A percentile compares a stretch with the other conserved stretches of the same genome.
Conservation (phyloP, 192 early-diverging fungal species). For the Funneliformis geosporum region DNA sequence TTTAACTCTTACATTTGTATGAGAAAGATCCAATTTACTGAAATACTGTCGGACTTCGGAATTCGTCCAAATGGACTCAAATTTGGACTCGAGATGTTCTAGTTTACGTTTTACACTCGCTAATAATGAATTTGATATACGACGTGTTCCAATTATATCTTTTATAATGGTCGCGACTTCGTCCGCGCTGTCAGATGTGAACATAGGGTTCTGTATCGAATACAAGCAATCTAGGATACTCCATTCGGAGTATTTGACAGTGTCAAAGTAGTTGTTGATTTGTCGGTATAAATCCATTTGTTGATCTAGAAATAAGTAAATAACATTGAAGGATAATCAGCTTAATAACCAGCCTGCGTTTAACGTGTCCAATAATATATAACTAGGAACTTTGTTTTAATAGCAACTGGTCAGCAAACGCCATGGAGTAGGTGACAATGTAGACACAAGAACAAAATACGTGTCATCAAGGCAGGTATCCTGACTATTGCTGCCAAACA, state of each 20-base stretch:
- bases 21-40: slow-evolving; percentile 33
- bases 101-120: slow-evolving; percentile 26
- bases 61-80: slow-evolving; percentile 24
- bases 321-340: slow-evolving; percentile 27
- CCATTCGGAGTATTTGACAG: slow-evolving; percentile 29
- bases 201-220: slow-evolving; percentile 24
- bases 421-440: slow-evolving; percentile 30
- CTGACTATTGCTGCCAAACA: slow-evolving; percentile 28
- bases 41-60: slow-evolving; percentile 27
- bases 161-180: slow-evolving; percentile 29
- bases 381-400: slow-evolving; percentile 32
- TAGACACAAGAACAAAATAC: slow-evolving; percentile 17
- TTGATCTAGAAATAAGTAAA: slow-evolving; percentile 24
- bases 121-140: slow-evolving; percentile 31
- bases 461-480: slow-evolving; percentile 28
- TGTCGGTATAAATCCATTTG: slow-evolving; percentile 27
- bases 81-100: slow-evolving; percentile 28
- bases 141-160: slow-evolving; percentile 28
- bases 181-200: slow-evolving; percentile 24
- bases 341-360: slow-evolving; percentile 26
- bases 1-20: slow-evolving; percentile 29
- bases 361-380: slow-evolving; percentile 27
- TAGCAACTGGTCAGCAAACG: slow-evolving; percentile 33
- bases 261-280: slow-evolving; percentile 27
- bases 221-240: slow-evolving; percentile 26